Evolutionary conservation across 2,329 filamentous ascomycete genomes (phyloP).

Genomic region (Ascochyta fabae): DNA sequence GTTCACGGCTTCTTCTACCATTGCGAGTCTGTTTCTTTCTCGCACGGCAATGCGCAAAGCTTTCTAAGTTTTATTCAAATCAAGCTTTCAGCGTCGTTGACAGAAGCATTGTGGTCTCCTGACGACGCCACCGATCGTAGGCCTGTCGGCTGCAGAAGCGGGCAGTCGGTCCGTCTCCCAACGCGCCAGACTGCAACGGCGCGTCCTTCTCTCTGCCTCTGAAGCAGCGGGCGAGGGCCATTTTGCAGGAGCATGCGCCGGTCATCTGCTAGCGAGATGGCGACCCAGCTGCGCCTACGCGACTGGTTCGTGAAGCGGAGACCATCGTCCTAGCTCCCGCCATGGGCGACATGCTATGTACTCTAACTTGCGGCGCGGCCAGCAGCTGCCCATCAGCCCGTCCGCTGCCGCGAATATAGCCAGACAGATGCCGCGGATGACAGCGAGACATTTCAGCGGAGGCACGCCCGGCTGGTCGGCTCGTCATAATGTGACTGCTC

Average conservation of each 20-base stretch:
- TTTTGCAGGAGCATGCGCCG: constrained; percentile 1
- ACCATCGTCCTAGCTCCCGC: constrained; percentile 11
- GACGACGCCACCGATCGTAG: background rate
- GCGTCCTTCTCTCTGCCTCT: background rate
- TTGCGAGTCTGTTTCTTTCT: background rate
- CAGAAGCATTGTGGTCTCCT: constrained; percentile 10
- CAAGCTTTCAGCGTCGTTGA: constrained; percentile 2
- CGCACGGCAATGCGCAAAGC: background rate
- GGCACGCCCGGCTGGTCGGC: constrained; percentile 1
- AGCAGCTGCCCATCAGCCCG: constrained; percentile 10
- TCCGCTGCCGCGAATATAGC: constrained; percentile 3
- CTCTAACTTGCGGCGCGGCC: constrained; percentile 9
- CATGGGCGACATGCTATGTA: background rate
- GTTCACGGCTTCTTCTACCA: constrained; percentile 3
- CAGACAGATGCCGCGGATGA: constrained; percentile 7
- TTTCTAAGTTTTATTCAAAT: background rate
- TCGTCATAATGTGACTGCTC: background rate
- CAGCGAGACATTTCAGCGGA: background rate
- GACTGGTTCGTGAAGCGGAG: constrained; percentile 15
- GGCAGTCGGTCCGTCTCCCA: background rate
- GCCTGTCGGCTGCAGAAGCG: background rate
- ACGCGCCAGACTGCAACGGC: constrained; percentile 1
- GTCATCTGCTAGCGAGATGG: constrained; percentile 6
- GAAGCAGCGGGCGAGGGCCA: constrained; percentile 11
- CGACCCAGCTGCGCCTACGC: background rate